Conservation (phyloP, 1,139 yeast genomes). For the Saccharomycopsis hybrid region DNA sequence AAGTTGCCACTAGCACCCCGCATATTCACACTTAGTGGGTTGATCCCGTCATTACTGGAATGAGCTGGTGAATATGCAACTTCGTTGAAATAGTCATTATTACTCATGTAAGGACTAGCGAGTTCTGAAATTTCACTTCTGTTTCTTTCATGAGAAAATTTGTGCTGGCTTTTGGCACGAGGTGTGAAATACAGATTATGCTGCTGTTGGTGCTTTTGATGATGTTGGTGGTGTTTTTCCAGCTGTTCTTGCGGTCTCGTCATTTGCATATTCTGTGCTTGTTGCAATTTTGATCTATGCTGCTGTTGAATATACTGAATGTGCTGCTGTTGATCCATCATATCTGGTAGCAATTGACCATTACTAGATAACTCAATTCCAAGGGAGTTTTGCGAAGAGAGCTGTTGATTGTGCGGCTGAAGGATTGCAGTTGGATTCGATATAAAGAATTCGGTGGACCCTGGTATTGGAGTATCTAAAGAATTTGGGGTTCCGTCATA, state of each 20-base stretch:
- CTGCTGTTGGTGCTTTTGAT: not conserved
- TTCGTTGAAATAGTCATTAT: constrained; percentile 4
- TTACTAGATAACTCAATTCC: not conserved
- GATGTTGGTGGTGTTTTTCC: not conserved
- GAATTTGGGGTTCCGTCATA: constrained; percentile 15
- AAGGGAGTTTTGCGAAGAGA: no score
- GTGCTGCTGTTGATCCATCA: not conserved
- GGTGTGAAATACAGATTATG: constrained; percentile 4
- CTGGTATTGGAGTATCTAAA: constrained; percentile 11
- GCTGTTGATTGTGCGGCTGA: not conserved
- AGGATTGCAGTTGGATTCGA: not conserved
- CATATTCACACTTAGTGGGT: not conserved
- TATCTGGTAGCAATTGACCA: not conserved
- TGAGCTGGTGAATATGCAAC: not conserved
- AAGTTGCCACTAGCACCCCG: not conserved
- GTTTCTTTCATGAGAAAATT: not conserved
- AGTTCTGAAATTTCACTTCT: not conserved
- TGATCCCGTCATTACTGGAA: not conserved
- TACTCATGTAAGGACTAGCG: constrained; percentile 17
- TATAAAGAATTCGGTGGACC: constrained; percentile 10
- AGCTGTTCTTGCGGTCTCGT: no score
- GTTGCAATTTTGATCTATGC: no score
- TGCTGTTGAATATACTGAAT: constrained; percentile 2
- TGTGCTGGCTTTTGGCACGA: no score
- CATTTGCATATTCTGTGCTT: not conserved